These are phyloP conservation scores for Cryptococcus sp. DNA, from an alignment of 1,284 basidiomycete genomes.

Conservation along the genomic window DNA sequence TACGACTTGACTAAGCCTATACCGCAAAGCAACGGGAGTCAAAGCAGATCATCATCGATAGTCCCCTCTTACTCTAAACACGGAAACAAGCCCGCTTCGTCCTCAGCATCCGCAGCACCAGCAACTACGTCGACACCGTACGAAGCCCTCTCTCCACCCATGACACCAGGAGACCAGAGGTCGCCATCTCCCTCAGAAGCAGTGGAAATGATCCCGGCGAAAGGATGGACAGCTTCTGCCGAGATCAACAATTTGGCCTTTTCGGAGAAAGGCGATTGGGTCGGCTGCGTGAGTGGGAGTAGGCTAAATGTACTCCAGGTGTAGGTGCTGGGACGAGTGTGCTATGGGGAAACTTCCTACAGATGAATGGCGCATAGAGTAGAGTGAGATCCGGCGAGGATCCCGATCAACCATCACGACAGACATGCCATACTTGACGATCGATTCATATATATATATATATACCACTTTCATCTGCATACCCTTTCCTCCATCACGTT, in stretches of 20 bases:
- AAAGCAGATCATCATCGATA: slow-evolving; percentile 6
- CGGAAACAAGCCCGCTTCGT: slow-evolving; percentile 49
- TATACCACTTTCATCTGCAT: too few relatives aligned
- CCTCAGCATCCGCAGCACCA: slow-evolving; percentile 37
- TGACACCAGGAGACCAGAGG: slow-evolving; percentile 66
- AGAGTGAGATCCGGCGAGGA: background rate
- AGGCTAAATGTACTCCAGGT: slow-evolving; percentile 79
- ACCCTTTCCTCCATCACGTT: too few relatives aligned
- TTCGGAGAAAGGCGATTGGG: slow-evolving; percentile 71
- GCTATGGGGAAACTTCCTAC: too few relatives aligned
- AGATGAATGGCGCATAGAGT: too few relatives aligned
- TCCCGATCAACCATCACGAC: too few relatives aligned
- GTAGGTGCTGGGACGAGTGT: slow-evolving; percentile 39
- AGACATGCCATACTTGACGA: too few relatives aligned
- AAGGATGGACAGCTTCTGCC: slow-evolving; percentile 75
- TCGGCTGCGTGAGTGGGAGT: slow-evolving; percentile 84
- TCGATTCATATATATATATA: too few relatives aligned
- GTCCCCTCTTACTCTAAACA: slow-evolving; percentile 13
- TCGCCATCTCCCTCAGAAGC: slow-evolving; percentile 54
- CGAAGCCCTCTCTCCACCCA: slow-evolving; percentile 39
- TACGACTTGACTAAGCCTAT: slow-evolving; percentile 69
- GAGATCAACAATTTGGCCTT: slow-evolving; percentile 88
- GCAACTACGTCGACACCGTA: too few relatives aligned
- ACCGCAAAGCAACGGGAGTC: slow-evolving; percentile 22
- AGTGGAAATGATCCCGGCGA: slow-evolving; percentile 67